These are phyloP conservation scores for Scleromitrula shiraiana DNA, from an alignment of 2,329 filamentous ascomycete species.

Conservation along the genomic window DNA sequence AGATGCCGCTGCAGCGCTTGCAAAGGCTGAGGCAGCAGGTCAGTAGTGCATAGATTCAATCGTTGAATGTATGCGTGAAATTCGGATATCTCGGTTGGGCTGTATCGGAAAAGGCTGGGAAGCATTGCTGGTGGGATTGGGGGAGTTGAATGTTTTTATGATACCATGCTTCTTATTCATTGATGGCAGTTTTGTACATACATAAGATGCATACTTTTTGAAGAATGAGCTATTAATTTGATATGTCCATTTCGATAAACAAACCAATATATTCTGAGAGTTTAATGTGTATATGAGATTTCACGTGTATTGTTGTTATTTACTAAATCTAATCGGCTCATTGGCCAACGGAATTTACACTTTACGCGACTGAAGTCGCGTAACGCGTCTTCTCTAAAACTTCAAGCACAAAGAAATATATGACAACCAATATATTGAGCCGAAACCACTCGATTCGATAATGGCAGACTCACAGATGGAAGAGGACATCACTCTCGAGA, in stretches of 20 bases:
- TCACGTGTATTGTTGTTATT: background rate
- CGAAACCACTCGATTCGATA: no score
- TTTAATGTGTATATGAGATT: background rate
- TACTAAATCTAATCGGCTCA: no score
- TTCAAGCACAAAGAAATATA: no score
- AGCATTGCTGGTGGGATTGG: no score
- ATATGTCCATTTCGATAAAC: background rate
- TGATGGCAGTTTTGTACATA: background rate
- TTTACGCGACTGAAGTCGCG: constrained; percentile 7
- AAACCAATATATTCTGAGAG: no score
- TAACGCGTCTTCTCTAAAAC: constrained; percentile 7
- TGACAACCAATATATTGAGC: no score
- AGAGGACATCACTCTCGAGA: constrained; percentile 29
- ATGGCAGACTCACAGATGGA: constrained; percentile 32
- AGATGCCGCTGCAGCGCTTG: background rate
- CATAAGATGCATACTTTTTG: background rate
- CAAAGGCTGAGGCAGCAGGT: background rate
- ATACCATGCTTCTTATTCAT: constrained; percentile 8
- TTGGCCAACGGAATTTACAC: constrained; percentile 4
- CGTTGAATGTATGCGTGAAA: no score
- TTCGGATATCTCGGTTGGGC: background rate
- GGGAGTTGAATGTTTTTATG: constrained; percentile 7
- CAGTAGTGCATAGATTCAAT: background rate
- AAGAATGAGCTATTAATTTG: background rate
- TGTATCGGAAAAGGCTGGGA: background rate